Evolutionary conservation across 2,329 filamentous ascomycete species (phyloP).

Genomic region (Colletotrichum tanaceti): DNA sequence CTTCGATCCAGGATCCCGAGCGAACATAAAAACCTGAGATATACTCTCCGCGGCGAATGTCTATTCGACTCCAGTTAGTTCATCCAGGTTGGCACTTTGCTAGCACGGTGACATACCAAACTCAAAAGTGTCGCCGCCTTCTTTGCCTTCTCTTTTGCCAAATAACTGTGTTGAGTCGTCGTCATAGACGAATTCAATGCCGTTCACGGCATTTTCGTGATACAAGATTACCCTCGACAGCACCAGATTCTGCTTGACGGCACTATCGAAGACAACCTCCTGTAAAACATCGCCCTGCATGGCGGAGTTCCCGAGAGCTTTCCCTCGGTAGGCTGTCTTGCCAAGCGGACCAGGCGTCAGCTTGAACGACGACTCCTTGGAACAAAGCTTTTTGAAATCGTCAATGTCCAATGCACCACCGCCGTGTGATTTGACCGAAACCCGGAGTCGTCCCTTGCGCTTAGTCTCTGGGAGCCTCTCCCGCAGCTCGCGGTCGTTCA

Average conservation of each 20-base stretch:
- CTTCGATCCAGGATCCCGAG: slow-evolving; percentile 86
- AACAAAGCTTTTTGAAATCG: slow-evolving; percentile 78
- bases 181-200: slow-evolving; percentile 93
- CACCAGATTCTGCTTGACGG: slow-evolving; percentile 75
- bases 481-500: slow-evolving; percentile 81
- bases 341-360: slow-evolving; percentile 71
- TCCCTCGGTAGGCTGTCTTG: slow-evolving; percentile 80
- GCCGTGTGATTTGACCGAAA: slow-evolving; percentile 81
- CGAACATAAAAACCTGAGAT: slow-evolving; percentile 88
- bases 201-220: slow-evolving; percentile 77
- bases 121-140: slow-evolving; percentile 78
- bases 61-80: slow-evolving; percentile 56
- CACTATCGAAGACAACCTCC: slow-evolving; percentile 80
- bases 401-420: slow-evolving; percentile 80
- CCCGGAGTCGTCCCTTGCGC: slow-evolving; percentile 75
- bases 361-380: slow-evolving; percentile 79
- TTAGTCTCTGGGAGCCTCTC: slow-evolving; percentile 77
- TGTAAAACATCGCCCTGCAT: slow-evolving; percentile 76
- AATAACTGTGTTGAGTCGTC: slow-evolving; percentile 87
- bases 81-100: background rate
- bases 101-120: slow-evolving; percentile 68
- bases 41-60: slow-evolving; percentile 86
- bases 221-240: slow-evolving; percentile 81
- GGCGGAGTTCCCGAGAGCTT: slow-evolving; percentile 77
- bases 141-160: slow-evolving; percentile 80